Conservation (phyloP, 2,329 filamentous ascomycete species). For the Cladosporium sp. region DNA sequence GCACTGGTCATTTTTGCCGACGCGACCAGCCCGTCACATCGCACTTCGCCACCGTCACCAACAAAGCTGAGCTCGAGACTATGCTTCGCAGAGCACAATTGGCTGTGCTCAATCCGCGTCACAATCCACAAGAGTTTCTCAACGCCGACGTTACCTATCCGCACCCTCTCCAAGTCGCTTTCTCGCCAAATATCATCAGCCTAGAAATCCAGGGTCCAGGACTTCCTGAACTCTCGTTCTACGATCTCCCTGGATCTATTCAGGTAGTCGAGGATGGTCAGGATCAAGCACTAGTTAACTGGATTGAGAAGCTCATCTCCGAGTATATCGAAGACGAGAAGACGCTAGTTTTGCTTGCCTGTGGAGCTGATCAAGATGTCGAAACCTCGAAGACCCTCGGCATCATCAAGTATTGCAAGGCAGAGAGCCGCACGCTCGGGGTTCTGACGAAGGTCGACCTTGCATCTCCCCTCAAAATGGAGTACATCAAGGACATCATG, state of each 20-base stretch:
- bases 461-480: slow-evolving; percentile 42
- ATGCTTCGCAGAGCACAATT: slow-evolving; percentile 71
- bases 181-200: slow-evolving; percentile 77
- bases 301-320: slow-evolving; percentile 67
- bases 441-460: slow-evolving; percentile 85
- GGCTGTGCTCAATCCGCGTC: slow-evolving; percentile 67
- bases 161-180: slow-evolving; percentile 52
- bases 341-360: slow-evolving; percentile 71
- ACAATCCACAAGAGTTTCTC: slow-evolving; percentile 41
- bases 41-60: slow-evolving; percentile 60
- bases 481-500: slow-evolving; percentile 37
- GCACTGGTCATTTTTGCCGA: not conserved
- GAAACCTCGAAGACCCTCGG: slow-evolving; percentile 69
- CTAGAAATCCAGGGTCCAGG: slow-evolving; percentile 69
- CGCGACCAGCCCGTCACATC: slow-evolving; percentile 32
- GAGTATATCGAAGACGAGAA: slow-evolving; percentile 66
- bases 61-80: slow-evolving; percentile 61
- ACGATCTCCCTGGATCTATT: slow-evolving; percentile 81
- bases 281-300: slow-evolving; percentile 64
- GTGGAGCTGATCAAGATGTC: slow-evolving; percentile 74
- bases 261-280: slow-evolving; percentile 58
- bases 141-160: slow-evolving; percentile 10
- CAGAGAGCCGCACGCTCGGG: slow-evolving; percentile 41
- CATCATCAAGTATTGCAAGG: slow-evolving; percentile 46
- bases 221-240: slow-evolving; percentile 73